Evolutionary conservation across 169 alveolate species (phyloP).

Genomic region (Perkinsus chesapeaki): DNA sequence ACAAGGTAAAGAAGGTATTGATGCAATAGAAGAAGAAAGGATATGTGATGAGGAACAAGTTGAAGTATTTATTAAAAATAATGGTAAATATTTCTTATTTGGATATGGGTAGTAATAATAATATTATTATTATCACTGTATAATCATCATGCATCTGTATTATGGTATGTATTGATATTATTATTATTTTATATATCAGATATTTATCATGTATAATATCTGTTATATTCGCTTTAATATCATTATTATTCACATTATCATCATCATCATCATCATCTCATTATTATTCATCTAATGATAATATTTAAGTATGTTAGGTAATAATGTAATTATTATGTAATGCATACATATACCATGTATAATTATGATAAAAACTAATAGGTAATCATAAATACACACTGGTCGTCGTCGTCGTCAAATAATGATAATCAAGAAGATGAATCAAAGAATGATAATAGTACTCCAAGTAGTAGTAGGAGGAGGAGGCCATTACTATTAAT

Average conservation of each 20-base stretch:
- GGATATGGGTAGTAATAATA: not conserved
- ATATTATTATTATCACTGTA: too few relatives aligned
- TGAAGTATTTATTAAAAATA: not conserved
- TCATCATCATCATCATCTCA: not conserved
- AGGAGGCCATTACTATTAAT: too few relatives aligned
- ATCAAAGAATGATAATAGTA: too few relatives aligned
- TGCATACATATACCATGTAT: not conserved
- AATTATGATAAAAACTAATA: too few relatives aligned
- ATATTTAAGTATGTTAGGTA: too few relatives aligned
- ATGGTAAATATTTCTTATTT: not conserved
- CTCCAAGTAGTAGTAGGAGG: too few relatives aligned
- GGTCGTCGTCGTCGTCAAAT: too few relatives aligned
- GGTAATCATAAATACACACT: too few relatives aligned
- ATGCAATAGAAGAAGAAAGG: not conserved
- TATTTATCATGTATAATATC: not conserved
- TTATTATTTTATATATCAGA: not conserved
- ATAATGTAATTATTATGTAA: not conserved
- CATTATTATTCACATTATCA: not conserved
- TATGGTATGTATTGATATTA: too few relatives aligned
- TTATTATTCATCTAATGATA: not conserved
- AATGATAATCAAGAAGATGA: too few relatives aligned
- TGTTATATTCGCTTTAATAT: not conserved
- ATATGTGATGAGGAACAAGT: not conserved
- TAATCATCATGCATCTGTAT: too few relatives aligned
- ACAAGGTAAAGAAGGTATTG: not conserved